Evolutionary conservation across 768 basidiomycete species (phyloP), one percentile per base, ranked within the genome.

Genomic region (Russula abietina): DNA sequence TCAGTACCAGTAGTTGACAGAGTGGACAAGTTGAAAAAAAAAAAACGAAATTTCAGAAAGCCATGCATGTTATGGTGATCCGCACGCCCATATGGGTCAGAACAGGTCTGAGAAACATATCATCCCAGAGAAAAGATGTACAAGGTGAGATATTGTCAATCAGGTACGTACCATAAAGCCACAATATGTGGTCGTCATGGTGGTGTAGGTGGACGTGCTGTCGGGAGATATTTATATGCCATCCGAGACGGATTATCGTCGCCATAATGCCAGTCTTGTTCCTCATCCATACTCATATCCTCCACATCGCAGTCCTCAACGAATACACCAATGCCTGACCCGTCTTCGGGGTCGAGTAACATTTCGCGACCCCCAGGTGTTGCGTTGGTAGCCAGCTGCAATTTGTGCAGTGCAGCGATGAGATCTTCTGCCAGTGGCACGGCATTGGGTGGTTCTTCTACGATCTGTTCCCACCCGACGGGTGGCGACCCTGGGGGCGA

Each of bases 401-500:
- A 80, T 67, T 80, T 83, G 67, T 78, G 81, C 59, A 98, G 76
- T 17, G 96, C 96, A 12, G 78, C 70, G 30, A 93, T 89, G 66
- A 98, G 81, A 71, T 98, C 96, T 26, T 89, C 85, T 0, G 96
- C 96, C 28, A 97, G 82, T 5, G 93, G 88, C 2, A 81, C 75
- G 3, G 77, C 72, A 70, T 98, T 98, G 0, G 96, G 96, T 19
- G 93, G 91, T 9, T 95, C 93, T 74, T 98, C 96, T 55, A 78
- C 78, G 60, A 94, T 83, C 26, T 82, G 93, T 71, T 97, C 93
- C 97, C 97, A 99, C 3, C 95, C 97, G 1, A 95, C 86, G 0
- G 97, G 97, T 0, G 97, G 97, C 0, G 94, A 97, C 5, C 97
- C 97, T 4, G 97, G 97, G 0, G 97, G 97, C 0, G 97, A 98